Evolutionary conservation across 495 filamentous ascomycete species (phyloP), one percentile per base, ranked within the genome.

Genomic region (Lophiostoma macrostomum): DNA sequence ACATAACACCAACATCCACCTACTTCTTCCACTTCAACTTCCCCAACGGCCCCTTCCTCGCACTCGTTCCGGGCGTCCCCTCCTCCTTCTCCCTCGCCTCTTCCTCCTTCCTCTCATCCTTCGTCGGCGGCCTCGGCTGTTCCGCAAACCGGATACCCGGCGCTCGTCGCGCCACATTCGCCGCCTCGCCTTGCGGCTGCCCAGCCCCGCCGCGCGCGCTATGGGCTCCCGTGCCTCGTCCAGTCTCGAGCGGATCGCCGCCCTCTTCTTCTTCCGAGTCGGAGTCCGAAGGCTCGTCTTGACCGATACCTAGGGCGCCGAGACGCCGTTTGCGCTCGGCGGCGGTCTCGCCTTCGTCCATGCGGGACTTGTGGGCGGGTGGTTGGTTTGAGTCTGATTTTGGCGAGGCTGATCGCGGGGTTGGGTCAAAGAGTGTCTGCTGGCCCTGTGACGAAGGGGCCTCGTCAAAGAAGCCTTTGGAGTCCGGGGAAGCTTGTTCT

Each of bases 281-380:
- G 1, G 35, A 43, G 24, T 44, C 53, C 1, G 56, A 35, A n/a
- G 28, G 22, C 13, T 76, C 77, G 7, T 77, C 74, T n/a, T 72
- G 64, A 5, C 77, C 71, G 38, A 82, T 67, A 16, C 89, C 90
- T n/a, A 96, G 71, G 4, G 91, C 91, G 1, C 88, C 91, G 47
- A 94, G 81, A 67, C 91, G 82, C 54, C 90, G 78, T 30, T 85
- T 78, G 35, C 85, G 77, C 70, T 96, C 91, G 0, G 90, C 91
- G 0, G 87, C 81, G 3, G 89, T 95, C 68, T 95, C 91, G 32
- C 75, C 79, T 2, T 69, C 71, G 20, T 83, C 80, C 50, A 60
- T 67, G 14, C 71, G 64, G 30, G 53, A 49, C 27, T 60, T 61
- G 51, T 45, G 46, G 37, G 50, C 63, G 37, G 20, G 52, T 28